Evolutionary conservation across 2,329 filamentous ascomycete species (phyloP), one percentile per base, ranked within the genome.

Genomic region (Ophiostoma quercus): DNA sequence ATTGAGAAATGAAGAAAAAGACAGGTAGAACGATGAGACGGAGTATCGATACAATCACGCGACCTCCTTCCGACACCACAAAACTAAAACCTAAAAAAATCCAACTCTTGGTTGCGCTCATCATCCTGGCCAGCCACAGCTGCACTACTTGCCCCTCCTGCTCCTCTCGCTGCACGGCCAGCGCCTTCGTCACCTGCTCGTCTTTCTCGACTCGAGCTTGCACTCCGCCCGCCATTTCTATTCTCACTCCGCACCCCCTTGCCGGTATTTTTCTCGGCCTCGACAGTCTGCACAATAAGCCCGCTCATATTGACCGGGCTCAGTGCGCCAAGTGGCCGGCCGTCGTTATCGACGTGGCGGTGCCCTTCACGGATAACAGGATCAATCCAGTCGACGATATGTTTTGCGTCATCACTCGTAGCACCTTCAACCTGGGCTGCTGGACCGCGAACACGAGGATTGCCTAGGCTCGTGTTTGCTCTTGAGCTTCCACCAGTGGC

Each of bases 71-170:
- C 9, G 8, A 60, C 16, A 47, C 57, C 29, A 32, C 29, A 3
- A 16, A 25, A 6, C 74, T 71, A 77, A 70, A 81, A 78, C 69
- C 76, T 78, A 66, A 81, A 79, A 73, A 81, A 82, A 71, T 81
- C 80, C 72, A 82, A 73, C 68, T 80, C 77, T 65, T 78, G 77
- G 67, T 80, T 80, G 71, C 78, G 77, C 19, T 70, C 73, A 25
- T 68, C 72, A 1, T 71, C 69, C 32, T 71, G 62, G 16, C 7
- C 51, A 25, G 51, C 51, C 12, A 57, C 22, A 16, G 51, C 51
- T 25, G 8, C n/a, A 25, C 22, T 14, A 25, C 2, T 22, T 14
- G n/a, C 4, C 6, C 51, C 22, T 29, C 2, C 51, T 12, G 51
- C 51, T 29, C 2, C 51, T 29, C 11, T 22, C 22, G 7, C 51